Evolutionary conservation across 2,329 filamentous ascomycete species (phyloP).

Genomic region (Hypoxylon sp.): DNA sequence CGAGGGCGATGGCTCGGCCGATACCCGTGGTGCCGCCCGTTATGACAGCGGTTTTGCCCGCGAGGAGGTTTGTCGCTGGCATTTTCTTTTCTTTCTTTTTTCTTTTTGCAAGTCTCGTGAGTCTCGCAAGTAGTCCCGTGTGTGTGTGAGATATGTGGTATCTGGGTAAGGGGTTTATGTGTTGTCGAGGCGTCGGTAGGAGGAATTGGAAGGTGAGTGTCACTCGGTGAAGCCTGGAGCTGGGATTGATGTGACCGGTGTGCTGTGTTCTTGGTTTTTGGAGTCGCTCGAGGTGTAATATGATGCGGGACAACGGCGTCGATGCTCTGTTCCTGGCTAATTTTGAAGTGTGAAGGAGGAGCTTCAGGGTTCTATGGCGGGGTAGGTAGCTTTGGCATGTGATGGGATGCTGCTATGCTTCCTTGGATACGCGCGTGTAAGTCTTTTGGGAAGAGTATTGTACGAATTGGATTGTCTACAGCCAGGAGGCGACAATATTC

Average conservation of each 20-base stretch:
- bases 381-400: conserved; percentile 35
- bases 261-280: conserved; percentile 14
- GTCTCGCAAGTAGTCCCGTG: neutral
- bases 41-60: conserved; percentile 85
- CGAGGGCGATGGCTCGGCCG: conserved; percentile 85
- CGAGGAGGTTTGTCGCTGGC: conserved; percentile 70
- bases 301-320: conserved; percentile 3
- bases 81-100: conserved; percentile 54
- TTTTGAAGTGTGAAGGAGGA: neutral
- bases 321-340: conserved; percentile 21
- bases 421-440: neutral
- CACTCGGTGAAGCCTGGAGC: conserved; percentile 20
- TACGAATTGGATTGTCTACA: neutral
- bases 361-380: conserved; percentile 29
- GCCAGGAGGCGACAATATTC: neutral
- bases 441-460: conserved; percentile 4
- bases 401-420: conserved; percentile 16
- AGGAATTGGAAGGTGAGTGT: conserved; percentile 23
- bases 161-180: conserved; percentile 11
- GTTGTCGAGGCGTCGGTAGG: conserved; percentile 11
- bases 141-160: conserved; percentile 2
- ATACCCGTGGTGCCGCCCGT: conserved; percentile 91
- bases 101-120: conserved; percentile 11
- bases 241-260: conserved; percentile 9
- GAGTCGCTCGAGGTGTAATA: conserved; percentile 5